phyloP scores from a whole-genome alignment of 805 yeast species.

The Starmerella bombi region DNA sequence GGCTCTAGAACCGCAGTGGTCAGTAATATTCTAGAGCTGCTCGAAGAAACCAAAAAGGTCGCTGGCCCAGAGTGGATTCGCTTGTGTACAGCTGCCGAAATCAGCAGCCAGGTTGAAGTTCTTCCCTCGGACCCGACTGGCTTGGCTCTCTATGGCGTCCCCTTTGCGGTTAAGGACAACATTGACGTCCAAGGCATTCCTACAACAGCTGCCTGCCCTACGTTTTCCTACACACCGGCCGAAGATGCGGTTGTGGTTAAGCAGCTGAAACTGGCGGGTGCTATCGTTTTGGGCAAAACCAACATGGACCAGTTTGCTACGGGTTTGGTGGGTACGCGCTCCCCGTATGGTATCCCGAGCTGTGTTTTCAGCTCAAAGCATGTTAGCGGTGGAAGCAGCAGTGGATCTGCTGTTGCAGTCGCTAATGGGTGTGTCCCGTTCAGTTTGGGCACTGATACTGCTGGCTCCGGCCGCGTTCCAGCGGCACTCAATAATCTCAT shows the following conservation, averaged over 20 bases:
- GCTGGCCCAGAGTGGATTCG: constrained; percentile 74
- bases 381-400: constrained; percentile 90
- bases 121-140: constrained; percentile 26
- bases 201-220: constrained; percentile 94
- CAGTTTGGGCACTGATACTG: constrained; percentile 91
- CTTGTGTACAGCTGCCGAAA: constrained; percentile 46
- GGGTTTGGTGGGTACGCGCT: constrained; percentile 87
- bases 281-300: constrained; percentile 85
- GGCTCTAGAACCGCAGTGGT: constrained; percentile 3
- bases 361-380: constrained; percentile 62
- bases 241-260: constrained; percentile 65
- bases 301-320: constrained; percentile 96
- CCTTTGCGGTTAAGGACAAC: constrained; percentile 88
- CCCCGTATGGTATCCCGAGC: constrained; percentile 86
- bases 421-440: constrained; percentile 82
- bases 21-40: constrained; percentile 8
- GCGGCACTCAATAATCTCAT: constrained; percentile 85
- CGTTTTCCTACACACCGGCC: constrained; percentile 54
- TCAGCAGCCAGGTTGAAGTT: constrained; percentile 65
- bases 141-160: constrained; percentile 76
- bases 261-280: constrained; percentile 75
- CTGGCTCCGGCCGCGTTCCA: constrained; percentile 96
- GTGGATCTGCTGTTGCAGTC: constrained; percentile 90
- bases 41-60: not conserved
- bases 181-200: constrained; percentile 71